phyloP scores from a whole-genome alignment of 106 monocot genomes.

The Alisma plantagoaquatica region DNA sequence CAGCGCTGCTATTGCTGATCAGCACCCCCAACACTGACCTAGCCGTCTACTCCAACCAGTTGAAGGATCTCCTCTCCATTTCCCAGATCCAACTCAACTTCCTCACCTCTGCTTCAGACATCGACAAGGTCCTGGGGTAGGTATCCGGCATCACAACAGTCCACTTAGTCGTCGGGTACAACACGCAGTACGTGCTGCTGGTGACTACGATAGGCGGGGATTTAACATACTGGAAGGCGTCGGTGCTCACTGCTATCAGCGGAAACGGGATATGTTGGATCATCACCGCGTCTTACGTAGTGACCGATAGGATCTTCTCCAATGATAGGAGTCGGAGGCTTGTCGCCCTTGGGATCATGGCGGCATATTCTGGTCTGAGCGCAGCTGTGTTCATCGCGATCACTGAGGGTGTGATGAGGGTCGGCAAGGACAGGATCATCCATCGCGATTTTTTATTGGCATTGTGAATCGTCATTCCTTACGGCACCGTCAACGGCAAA shows the following conservation, averaged over 20 bases:
- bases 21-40: constrained; percentile 30
- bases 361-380: constrained; percentile 10
- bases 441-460: no score
- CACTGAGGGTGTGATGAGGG: background rate
- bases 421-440: background rate
- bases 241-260: background rate
- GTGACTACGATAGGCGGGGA: background rate
- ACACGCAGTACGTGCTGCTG: constrained; percentile 8
- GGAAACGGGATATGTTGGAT: constrained; percentile 22
- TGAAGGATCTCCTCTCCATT: constrained; percentile 24
- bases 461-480: no score
- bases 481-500: no score
- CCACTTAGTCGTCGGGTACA: constrained; percentile 9
- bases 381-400: background rate
- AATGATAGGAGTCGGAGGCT: background rate
- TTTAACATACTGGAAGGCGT: background rate
- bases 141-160: constrained; percentile 8
- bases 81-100: constrained; percentile 11
- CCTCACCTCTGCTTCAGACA: constrained; percentile 12
- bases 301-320: constrained; percentile 7
- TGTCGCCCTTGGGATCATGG: constrained; percentile 3
- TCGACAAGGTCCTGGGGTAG: constrained; percentile 10
- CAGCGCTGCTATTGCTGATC: constrained; percentile 26
- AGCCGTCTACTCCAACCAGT: constrained; percentile 28
- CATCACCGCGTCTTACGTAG: constrained; percentile 18